Base-by-base conservation (phyloP, 2,329 filamentous ascomycete genomes). In the Colletotrichum lupini region DNA sequence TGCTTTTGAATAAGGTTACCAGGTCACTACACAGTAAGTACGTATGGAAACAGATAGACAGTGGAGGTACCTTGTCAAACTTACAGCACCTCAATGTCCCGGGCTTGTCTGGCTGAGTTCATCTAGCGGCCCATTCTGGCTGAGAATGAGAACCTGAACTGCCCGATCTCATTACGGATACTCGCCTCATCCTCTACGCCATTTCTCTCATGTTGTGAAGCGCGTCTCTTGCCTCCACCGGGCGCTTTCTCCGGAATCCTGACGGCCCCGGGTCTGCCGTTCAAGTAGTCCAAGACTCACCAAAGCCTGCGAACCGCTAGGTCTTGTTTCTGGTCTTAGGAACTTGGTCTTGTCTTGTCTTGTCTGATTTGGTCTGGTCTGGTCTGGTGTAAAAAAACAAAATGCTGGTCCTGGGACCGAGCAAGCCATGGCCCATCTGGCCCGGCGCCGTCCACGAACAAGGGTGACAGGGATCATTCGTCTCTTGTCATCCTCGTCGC, bases 401-500 rank as follows among this genome's bases (percentile, higher is more conserved):
- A 26, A 22, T 22, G 30, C 12, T 30, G 28, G 42, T 56, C 14
- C 26, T 58, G 53, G 46, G 37, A 22, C 46, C 49, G 30, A 35
- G 32, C 57, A 19, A 19, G 52, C 19, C 52, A 37, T 66, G 52
- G 52, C 28, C 32, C 49, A 57, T 67, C 65, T 67, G 46, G 60
- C 64, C 55, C 60, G 32, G 59, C 70, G 53, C 52, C 69, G 69
- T 68, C 52, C n/a, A 62, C 24, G 24, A 22, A 55, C 37, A 28
- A 49, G 57, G 26, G 60, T 24, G 46, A 56, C 70, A 73, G 60
- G 70, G 70, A 65, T 73, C 16, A 24, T 26, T 22, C 46, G 42
- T 70, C 32, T 42, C 19, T 35, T 32, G 32, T 49, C 67, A 70
- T 57, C 70, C 70, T 70, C 66, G 70, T 73, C 67, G 70, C 70